Conservation (phyloP, 108 stramenopile species). For the Mayamaea pseudoterrestris region DNA sequence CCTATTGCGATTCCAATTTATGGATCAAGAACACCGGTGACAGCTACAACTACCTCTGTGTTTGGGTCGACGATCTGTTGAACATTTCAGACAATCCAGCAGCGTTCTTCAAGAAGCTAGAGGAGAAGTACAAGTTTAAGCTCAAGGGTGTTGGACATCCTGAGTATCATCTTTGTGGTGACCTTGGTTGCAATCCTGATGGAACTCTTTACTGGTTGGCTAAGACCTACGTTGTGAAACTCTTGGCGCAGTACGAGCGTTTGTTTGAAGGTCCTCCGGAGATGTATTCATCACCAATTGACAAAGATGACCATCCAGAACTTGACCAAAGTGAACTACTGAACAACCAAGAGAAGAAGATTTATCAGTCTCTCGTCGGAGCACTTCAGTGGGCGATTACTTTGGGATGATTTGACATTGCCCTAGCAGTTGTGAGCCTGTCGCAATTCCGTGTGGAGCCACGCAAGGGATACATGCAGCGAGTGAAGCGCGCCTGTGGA, state of each 20-base stretch:
- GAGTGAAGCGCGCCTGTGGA: too few relatives aligned
- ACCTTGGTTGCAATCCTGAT: too few relatives aligned
- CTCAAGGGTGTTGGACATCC: constrained; percentile 22
- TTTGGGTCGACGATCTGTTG: constrained; percentile 20
- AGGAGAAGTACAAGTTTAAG: constrained; percentile 10
- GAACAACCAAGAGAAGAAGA: constrained; percentile 3
- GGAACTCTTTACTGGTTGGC: too few relatives aligned
- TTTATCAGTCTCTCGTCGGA: constrained; percentile 23
- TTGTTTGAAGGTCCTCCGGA: background rate
- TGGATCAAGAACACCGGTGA: constrained; percentile 15
- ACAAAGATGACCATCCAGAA: constrained; percentile 11
- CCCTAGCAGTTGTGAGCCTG: too few relatives aligned
- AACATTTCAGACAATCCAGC: constrained; percentile 9
- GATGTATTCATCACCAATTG: background rate
- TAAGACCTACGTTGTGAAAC: too few relatives aligned
- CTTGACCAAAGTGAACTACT: constrained; percentile 14
- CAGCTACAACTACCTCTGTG: constrained; percentile 15
- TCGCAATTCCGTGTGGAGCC: too few relatives aligned
- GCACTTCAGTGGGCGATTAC: constrained; percentile 21
- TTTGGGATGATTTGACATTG: constrained; percentile 31
- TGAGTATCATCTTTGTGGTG: constrained; percentile 19
- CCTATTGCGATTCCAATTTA: constrained; percentile 22
- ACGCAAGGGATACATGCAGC: too few relatives aligned
- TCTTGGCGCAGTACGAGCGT: constrained; percentile 5
- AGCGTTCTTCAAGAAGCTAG: constrained; percentile 6